Conservation (phyloP, 345 rosid genomes). For the Melaleuca alternifolia region DNA sequence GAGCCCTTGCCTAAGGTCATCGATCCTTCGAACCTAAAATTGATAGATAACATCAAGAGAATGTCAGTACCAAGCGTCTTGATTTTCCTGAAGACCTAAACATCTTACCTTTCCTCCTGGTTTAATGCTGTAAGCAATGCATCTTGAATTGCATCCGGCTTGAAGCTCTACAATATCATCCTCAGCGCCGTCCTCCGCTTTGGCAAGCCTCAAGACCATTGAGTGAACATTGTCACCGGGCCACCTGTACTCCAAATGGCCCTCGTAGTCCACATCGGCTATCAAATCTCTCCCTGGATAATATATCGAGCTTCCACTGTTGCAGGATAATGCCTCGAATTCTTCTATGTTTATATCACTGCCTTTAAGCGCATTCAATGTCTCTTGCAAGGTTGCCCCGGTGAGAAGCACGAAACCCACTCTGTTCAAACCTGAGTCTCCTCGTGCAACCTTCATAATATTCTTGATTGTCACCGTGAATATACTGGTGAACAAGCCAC, state of each 20-base stretch:
- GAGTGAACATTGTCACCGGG: constrained; percentile 71
- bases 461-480: constrained; percentile 49
- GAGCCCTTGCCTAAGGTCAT: constrained; percentile 65
- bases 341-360: constrained; percentile 54
- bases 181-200: constrained; percentile 37
- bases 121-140: constrained; percentile 54
- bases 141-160: constrained; percentile 44
- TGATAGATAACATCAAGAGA: neutral
- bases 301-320: constrained; percentile 72
- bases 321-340: constrained; percentile 79
- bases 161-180: constrained; percentile 33
- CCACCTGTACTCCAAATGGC: constrained; percentile 79
- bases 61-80: neutral
- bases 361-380: constrained; percentile 32
- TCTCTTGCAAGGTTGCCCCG: constrained; percentile 54
- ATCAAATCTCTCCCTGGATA: constrained; percentile 76
- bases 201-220: constrained; percentile 35
- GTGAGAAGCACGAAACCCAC: constrained; percentile 60
- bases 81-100: neutral
- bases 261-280: constrained; percentile 61
- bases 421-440: constrained; percentile 28
- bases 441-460: constrained; percentile 51
- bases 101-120: constrained; percentile 54
- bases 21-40: constrained; percentile 50
- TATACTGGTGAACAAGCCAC: constrained; percentile 29